Percentiles rank a stretch among this genome's conserved stretches.
These are phyloP conservation scores for Fusarium beomiforme DNA, from an alignment of 2,329 filamentous ascomycete genomes.

Conservation along the genomic window DNA sequence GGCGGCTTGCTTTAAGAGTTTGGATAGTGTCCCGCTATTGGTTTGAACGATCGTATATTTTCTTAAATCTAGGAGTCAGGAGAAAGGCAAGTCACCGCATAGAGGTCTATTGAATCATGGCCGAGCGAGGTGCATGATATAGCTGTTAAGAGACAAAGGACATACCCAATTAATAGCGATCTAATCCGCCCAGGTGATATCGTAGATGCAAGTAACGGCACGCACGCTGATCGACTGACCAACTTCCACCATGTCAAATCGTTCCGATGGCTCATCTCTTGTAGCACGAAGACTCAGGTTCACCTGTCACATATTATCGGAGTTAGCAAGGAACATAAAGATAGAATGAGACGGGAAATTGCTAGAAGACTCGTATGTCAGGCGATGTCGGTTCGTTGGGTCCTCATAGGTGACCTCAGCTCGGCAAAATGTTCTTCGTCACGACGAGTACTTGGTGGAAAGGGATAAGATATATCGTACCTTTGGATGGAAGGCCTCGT, in stretches of 20 bases:
- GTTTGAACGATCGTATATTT: neutral
- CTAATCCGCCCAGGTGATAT: too few relatives aligned
- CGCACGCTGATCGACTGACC: accelerated
- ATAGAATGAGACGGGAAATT: accelerated
- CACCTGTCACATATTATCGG: neutral
- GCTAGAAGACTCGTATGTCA: neutral
- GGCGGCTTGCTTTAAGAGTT: conserved; percentile 49
- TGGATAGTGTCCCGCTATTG: neutral
- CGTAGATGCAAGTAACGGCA: too few relatives aligned
- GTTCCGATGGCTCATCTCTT: too few relatives aligned
- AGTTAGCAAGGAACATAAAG: neutral
- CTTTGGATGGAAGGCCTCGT: accelerated
- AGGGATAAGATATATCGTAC: neutral
- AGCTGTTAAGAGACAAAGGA: too few relatives aligned
- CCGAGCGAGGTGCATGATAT: too few relatives aligned
- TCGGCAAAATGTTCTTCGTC: conserved; percentile 31
- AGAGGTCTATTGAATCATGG: too few relatives aligned
- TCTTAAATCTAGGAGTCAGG: too few relatives aligned
- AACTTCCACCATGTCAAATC: too few relatives aligned
- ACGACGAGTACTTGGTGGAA: neutral
- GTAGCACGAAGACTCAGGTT: too few relatives aligned
- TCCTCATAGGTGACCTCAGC: conserved; percentile 19
- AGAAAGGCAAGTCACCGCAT: accelerated
- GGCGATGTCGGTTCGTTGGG: conserved; percentile 25
- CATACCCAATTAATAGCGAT: too few relatives aligned